Evolutionary conservation across 139 green algal species (phyloP).

Genomic region (Auxenochlorella protothecoides): DNA sequence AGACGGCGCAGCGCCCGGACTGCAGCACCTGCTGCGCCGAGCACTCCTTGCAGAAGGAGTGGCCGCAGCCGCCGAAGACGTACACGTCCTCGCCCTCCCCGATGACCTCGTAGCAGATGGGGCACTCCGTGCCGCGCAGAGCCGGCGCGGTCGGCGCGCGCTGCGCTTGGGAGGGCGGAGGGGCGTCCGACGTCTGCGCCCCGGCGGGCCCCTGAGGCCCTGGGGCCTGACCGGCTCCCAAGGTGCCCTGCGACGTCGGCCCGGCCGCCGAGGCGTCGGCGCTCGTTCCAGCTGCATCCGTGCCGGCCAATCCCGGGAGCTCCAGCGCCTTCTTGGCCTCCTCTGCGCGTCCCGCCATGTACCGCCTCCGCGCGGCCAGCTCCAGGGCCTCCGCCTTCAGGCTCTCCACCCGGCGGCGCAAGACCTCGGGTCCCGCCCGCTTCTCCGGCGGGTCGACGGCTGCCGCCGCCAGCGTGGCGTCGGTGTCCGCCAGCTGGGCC

Average conservation of each 20-base stretch:
- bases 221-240: background rate
- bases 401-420: conserved; percentile 1
- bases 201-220: too few species aligned
- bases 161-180: background rate
- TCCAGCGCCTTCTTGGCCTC: conserved; percentile 2
- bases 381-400: conserved; percentile 4
- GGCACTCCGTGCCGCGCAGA: conserved; percentile 19
- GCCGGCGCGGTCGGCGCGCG: background rate
- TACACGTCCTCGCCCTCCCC: conserved; percentile 10
- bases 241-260: background rate
- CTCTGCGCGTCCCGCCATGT: conserved; percentile 10
- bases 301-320: background rate
- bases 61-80: conserved; percentile 32
- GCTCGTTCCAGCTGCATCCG: background rate
- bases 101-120: conserved; percentile 15
- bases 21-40: conserved; percentile 15
- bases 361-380: conserved; percentile 10
- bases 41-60: conserved; percentile 45
- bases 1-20: conserved; percentile 19
- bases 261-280: background rate
- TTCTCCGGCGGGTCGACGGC: background rate
- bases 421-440: background rate
- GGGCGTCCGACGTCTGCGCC: too few species aligned
- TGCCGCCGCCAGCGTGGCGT: conserved; percentile 2
- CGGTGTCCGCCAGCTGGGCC: conserved; percentile 12